Percentiles rank a stretch among this genome's conserved stretches.
Evolutionary conservation across 2,329 filamentous ascomycete genomes (phyloP).

Genomic region (Ophiostoma sp.): DNA sequence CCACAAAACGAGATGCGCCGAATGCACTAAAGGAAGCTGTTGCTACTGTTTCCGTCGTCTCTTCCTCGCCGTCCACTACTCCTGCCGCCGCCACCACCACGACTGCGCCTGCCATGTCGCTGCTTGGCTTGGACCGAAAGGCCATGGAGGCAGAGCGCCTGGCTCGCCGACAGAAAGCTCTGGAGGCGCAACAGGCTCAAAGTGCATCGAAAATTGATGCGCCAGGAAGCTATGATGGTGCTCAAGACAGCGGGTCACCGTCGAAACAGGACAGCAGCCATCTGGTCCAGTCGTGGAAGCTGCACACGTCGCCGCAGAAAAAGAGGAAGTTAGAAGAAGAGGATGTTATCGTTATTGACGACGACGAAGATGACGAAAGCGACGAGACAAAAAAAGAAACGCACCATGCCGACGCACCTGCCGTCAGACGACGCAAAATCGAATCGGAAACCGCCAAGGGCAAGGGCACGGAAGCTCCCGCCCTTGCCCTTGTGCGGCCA

Average conservation of each 20-base stretch:
- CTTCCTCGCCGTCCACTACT: neutral
- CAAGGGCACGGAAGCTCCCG: neutral
- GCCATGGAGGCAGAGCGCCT: conserved; percentile 85
- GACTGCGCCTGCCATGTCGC: conserved; percentile 32
- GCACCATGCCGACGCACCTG: neutral
- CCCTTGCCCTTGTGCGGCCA: neutral
- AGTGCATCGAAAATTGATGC: neutral
- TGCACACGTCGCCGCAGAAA: neutral
- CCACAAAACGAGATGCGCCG: neutral
- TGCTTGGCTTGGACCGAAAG: conserved; percentile 68
- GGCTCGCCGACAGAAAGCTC: conserved; percentile 63
- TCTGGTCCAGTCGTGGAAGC: conserved; percentile 11
- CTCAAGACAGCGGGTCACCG: neutral
- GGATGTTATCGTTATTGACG: conserved; percentile 22
- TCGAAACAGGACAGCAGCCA: neutral
- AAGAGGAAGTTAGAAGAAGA: conserved; percentile 24
- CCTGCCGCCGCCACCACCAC: neutral
- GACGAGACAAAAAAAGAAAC: neutral
- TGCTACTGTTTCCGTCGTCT: neutral
- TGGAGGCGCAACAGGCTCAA: conserved; percentile 20
- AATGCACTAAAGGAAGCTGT: neutral
- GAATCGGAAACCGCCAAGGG: neutral
- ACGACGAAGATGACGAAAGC: conserved; percentile 7
- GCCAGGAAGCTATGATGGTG: neutral
- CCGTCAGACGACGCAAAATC: conserved; percentile 6